phyloP scores from a whole-genome alignment of 805 yeast species.

The Starmerella geochares region DNA sequence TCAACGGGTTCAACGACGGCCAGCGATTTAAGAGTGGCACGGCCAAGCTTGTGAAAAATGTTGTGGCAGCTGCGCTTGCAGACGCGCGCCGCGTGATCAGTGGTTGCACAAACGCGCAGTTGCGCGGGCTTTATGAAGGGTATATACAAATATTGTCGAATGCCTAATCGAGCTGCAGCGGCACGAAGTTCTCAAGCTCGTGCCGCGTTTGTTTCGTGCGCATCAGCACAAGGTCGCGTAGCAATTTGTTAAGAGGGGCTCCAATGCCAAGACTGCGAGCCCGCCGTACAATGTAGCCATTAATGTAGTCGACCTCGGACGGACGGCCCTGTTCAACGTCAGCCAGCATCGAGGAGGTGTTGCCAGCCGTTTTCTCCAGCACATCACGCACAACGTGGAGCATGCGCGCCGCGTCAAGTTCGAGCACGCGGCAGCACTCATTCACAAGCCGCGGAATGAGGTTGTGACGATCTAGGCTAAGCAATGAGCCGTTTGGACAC shows the following conservation, averaged over 20 bases:
- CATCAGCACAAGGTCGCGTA: constrained; percentile 39
- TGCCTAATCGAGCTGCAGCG: constrained; percentile 6
- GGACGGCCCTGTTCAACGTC: constrained; percentile 47
- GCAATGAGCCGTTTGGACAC: constrained; percentile 66
- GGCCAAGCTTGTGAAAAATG: not conserved
- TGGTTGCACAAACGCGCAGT: not conserved
- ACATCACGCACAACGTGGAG: constrained; percentile 35
- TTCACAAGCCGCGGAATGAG: constrained; percentile 37
- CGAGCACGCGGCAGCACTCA: constrained; percentile 39
- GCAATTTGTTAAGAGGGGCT: constrained; percentile 40
- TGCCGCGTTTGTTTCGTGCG: constrained; percentile 14
- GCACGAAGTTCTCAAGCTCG: constrained; percentile 14
- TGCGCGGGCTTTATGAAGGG: not conserved
- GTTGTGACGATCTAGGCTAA: constrained; percentile 32
- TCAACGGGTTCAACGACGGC: constrained; percentile 19
- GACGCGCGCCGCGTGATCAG: not conserved
- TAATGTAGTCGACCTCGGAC: constrained; percentile 74
- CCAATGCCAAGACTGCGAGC: constrained; percentile 40
- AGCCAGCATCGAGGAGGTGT: constrained; percentile 61
- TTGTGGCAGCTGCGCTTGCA: not conserved
- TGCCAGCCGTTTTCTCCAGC: constrained; percentile 41
- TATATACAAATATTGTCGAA: constrained; percentile 5
- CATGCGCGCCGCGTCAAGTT: constrained; percentile 29
- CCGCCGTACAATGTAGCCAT: constrained; percentile 59
- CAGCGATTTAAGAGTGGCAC: constrained; percentile 3